phyloP scores from a whole-genome alignment of 2,329 filamentous ascomycete genomes.

The Claviceps pusilla region DNA sequence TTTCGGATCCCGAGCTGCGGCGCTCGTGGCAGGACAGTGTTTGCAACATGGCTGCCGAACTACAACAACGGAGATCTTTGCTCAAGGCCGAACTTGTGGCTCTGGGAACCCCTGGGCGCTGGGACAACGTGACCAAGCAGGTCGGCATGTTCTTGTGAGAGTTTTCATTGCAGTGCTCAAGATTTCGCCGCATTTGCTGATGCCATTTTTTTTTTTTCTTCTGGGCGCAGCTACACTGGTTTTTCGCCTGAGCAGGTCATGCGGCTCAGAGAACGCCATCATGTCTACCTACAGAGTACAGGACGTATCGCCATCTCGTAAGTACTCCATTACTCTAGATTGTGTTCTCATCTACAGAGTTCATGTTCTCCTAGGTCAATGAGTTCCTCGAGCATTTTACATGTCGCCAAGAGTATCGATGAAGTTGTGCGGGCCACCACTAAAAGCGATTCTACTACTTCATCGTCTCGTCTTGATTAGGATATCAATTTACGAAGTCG shows the following conservation, averaged over 20 bases:
- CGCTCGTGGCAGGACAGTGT: not conserved
- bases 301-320: not conserved
- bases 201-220: not conserved
- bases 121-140: not conserved
- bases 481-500: too few relatives aligned
- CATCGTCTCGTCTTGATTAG: too few relatives aligned
- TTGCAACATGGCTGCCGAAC: not conserved
- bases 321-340: not conserved
- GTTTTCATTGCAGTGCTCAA: not conserved
- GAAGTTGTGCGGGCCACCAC: not conserved
- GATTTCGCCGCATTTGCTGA: not conserved
- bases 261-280: not conserved
- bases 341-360: too few relatives aligned
- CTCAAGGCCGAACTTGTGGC: not conserved
- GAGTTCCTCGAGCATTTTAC: not conserved
- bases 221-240: not conserved
- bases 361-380: not conserved
- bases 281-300: not conserved
- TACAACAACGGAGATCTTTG: not conserved
- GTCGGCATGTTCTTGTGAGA: not conserved
- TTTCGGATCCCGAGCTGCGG: not conserved
- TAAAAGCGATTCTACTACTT: too few relatives aligned
- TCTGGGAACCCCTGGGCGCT: not conserved
- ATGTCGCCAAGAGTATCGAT: not conserved
- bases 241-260: not conserved